These are phyloP conservation scores for Glutinoglossum americanum DNA, from an alignment of 495 filamentous ascomycete genomes.

Conservation along the genomic window DNA sequence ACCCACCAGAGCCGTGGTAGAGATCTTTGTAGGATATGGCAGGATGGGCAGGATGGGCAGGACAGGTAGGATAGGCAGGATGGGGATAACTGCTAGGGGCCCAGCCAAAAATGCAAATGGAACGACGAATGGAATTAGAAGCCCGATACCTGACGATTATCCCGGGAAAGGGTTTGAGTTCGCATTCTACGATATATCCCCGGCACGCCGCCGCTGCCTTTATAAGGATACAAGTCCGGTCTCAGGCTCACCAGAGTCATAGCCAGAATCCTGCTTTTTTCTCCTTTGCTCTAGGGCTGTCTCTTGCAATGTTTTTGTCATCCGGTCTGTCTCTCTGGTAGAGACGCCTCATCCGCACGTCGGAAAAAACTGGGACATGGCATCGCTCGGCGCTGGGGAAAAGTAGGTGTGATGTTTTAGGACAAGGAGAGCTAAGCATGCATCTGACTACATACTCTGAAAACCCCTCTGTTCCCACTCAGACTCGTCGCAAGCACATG, in stretches of 20 bases:
- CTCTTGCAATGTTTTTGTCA: too few relatives aligned
- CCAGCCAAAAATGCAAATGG: too few relatives aligned
- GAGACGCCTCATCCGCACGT: not conserved
- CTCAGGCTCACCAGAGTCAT: not conserved
- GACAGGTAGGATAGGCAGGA: too few relatives aligned
- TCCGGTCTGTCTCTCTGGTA: not conserved
- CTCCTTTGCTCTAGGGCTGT: not conserved
- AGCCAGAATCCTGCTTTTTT: not conserved
- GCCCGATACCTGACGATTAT: too few relatives aligned
- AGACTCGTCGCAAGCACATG: not conserved
- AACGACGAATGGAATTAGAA: too few relatives aligned
- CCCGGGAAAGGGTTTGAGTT: too few relatives aligned
- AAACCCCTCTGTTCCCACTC: not conserved
- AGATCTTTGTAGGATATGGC: too few relatives aligned
- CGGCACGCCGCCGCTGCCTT: too few relatives aligned
- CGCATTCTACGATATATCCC: too few relatives aligned
- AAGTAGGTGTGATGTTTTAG: slow-evolving; percentile 1
- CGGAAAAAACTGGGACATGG: not conserved
- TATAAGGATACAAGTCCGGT: not conserved
- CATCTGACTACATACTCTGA: not conserved
- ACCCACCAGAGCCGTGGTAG: too few relatives aligned
- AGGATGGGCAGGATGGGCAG: too few relatives aligned
- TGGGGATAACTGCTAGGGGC: too few relatives aligned
- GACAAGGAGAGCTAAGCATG: not conserved
- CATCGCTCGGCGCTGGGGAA: not conserved